A percentile compares a stretch with the other conserved stretches of the same genome.
Evolutionary conservation across 2,329 filamentous ascomycete genomes (phyloP).

Genomic region (Penicillium corylophilum): DNA sequence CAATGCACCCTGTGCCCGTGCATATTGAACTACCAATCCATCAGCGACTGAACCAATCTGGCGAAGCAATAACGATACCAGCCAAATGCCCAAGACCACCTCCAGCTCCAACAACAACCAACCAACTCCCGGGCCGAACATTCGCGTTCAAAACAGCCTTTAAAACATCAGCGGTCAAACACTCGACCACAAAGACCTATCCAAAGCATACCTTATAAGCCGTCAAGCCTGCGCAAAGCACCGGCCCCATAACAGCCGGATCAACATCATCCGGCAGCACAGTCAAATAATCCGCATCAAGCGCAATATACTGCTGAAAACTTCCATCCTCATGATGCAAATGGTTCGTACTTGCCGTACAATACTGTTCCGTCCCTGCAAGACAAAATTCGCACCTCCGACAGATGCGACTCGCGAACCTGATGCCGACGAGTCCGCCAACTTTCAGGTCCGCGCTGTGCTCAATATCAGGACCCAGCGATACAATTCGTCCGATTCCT

Average conservation of each 20-base stretch:
- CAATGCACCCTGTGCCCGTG: constrained; percentile 40
- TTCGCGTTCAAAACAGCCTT: constrained; percentile 46
- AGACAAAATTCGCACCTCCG: constrained; percentile 46
- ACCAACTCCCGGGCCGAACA: constrained; percentile 40
- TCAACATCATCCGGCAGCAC: constrained; percentile 46
- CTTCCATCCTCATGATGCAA: constrained; percentile 49
- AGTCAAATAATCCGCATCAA: constrained; percentile 48
- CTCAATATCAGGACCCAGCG: constrained; percentile 36
- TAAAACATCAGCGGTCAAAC: not conserved
- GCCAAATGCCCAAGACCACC: constrained; percentile 49
- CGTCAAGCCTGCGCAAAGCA: constrained; percentile 47
- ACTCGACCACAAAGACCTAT: not conserved
- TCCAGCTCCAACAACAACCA: constrained; percentile 49
- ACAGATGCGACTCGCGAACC: constrained; percentile 45
- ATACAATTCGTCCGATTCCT: constrained; percentile 45
- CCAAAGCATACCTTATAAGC: constrained; percentile 40
- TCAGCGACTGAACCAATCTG: not conserved
- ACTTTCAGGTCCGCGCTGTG: constrained; percentile 36
- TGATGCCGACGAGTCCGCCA: constrained; percentile 45
- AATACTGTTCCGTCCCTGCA: constrained; percentile 44
- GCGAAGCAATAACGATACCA: constrained; percentile 25
- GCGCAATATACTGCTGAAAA: constrained; percentile 47
- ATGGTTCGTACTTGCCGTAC: constrained; percentile 45
- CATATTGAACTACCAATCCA: constrained; percentile 43
- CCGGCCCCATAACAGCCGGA: constrained; percentile 42